phyloP scores from a whole-genome alignment of 1,284 basidiomycete species.

The Microstroma glucosiphilum region DNA sequence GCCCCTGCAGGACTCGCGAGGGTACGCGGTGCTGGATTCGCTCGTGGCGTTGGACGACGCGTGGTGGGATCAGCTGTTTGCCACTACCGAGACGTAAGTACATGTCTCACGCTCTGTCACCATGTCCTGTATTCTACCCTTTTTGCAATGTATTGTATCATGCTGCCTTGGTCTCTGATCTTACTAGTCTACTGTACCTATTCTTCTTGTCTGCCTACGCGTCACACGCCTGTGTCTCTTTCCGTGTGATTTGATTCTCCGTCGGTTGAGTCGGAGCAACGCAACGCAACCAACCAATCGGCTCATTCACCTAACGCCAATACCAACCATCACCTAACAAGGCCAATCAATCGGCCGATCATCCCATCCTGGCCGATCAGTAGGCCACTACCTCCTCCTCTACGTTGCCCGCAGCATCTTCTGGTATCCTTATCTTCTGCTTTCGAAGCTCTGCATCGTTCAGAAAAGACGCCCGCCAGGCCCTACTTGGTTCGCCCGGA shows the following conservation, averaged over 20 bases:
- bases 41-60: not conserved
- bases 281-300: not conserved
- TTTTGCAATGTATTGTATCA: no score
- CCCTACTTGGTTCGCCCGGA: no score
- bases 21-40: not conserved
- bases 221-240: not conserved
- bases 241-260: not conserved
- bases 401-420: not conserved
- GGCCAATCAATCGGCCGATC: not conserved
- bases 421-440: not conserved
- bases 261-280: not conserved
- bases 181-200: not conserved
- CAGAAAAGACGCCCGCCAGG: no score
- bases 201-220: not conserved
- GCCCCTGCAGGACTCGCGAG: not conserved
- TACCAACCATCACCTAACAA: no score
- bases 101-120: no score
- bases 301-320: not conserved
- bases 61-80: not conserved
- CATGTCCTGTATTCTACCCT: no score
- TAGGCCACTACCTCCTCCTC: not conserved
- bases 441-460: no score
- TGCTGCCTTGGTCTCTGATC: not conserved
- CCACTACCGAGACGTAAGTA: not conserved
- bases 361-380: not conserved